These are phyloP conservation scores for Cladosporium austrohemisphaericum DNA, from an alignment of 2,329 filamentous ascomycete species.

Conservation along the genomic window DNA sequence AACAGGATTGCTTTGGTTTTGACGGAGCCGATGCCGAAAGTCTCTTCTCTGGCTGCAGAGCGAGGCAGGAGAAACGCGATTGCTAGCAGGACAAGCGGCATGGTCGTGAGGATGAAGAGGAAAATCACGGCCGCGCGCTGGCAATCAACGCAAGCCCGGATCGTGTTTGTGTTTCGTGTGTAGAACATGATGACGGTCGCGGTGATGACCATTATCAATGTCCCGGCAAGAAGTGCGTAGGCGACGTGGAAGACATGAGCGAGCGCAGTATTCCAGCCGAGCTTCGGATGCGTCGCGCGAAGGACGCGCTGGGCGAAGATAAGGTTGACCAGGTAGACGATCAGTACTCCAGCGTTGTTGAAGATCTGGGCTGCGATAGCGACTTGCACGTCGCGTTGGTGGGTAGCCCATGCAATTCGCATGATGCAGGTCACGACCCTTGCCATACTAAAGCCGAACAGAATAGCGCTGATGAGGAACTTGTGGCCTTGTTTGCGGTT, in stretches of 20 bases:
- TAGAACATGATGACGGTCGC: constrained; percentile 30
- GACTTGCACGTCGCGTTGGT: constrained; percentile 28
- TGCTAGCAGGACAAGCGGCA: constrained; percentile 24
- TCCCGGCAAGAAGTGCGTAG: constrained; percentile 18
- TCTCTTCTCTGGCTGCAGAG: constrained; percentile 4
- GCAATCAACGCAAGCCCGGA: constrained; percentile 19
- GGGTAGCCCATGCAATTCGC: constrained; percentile 29
- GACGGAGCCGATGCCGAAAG: constrained; percentile 15
- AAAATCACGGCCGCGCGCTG: constrained; percentile 25
- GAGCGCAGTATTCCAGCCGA: constrained; percentile 27
- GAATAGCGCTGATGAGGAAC: constrained; percentile 38
- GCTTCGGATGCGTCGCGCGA: constrained; percentile 25
- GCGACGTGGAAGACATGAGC: constrained; percentile 15
- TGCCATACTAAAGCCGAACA: constrained; percentile 45
- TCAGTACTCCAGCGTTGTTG: constrained; percentile 29
- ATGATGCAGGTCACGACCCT: constrained; percentile 40
- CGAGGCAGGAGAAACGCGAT: constrained; percentile 18
- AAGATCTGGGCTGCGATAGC: constrained; percentile 32
- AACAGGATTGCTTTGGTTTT: constrained; percentile 23
- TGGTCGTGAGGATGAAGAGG: constrained; percentile 22
- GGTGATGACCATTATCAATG: constrained; percentile 29
- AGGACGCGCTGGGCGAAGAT: constrained; percentile 30
- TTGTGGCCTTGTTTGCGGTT: constrained; percentile 39
- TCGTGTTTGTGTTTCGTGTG: constrained; percentile 23
- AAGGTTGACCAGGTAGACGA: constrained; percentile 32